phyloP scores from a whole-genome alignment of 805 yeast genomes.

The Sugiyamaella boreocaroliniensis region DNA sequence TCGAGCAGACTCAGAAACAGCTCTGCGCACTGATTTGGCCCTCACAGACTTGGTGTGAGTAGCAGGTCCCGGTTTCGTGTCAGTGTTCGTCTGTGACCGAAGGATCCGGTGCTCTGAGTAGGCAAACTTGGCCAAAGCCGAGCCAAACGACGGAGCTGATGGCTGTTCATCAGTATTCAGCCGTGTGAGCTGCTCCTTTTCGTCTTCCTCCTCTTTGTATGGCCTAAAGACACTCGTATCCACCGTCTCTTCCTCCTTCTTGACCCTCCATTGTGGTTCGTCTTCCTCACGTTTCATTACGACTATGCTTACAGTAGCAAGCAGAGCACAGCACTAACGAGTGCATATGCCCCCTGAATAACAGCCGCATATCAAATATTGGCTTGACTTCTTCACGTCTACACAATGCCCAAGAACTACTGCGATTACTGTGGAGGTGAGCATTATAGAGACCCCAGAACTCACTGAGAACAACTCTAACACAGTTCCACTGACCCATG shows the following conservation, averaged over 20 bases:
- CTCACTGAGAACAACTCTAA: neutral
- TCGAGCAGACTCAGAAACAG: neutral
- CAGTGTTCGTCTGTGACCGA: neutral
- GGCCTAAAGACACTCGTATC: too few relatives aligned
- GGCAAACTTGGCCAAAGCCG: slow-evolving; percentile 4
- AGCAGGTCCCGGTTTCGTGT: too few relatives aligned
- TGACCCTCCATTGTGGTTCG: too few relatives aligned
- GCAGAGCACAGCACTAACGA: too few relatives aligned
- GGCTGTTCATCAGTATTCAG: too few relatives aligned
- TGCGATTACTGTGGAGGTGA: slow-evolving; percentile 74
- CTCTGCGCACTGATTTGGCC: too few relatives aligned
- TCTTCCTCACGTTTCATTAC: neutral
- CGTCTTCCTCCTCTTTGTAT: too few relatives aligned
- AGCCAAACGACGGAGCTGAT: slow-evolving; percentile 8
- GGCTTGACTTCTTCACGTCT: neutral
- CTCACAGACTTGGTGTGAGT: too few relatives aligned
- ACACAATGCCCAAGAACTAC: slow-evolving; percentile 20
- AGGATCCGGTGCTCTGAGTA: neutral
- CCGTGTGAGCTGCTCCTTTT: slow-evolving; percentile 1
- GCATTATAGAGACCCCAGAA: slow-evolving; percentile 13
- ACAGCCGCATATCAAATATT: neutral
- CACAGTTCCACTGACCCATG: slow-evolving; percentile 70
- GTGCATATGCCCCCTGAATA: slow-evolving; percentile 1
- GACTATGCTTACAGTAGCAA: too few relatives aligned
- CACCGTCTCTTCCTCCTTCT: neutral